Evolutionary conservation across 202 grass and related monocot genomes (phyloP).

Genomic region (Tripidium arundinaceum): DNA sequence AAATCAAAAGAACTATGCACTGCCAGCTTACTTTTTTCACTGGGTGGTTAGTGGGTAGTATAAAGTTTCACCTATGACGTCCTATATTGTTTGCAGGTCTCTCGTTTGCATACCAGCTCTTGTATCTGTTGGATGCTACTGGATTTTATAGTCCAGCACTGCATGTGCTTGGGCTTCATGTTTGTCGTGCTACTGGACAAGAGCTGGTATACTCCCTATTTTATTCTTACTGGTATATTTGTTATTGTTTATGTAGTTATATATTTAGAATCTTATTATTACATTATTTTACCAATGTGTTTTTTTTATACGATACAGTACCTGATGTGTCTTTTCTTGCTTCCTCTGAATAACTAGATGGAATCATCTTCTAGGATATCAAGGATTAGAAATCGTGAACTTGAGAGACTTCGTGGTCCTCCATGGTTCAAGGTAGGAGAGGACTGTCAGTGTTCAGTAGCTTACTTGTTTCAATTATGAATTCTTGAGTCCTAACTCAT

Average conservation of each 20-base stretch:
- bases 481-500: neutral
- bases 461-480: constrained; percentile 14
- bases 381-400: constrained; percentile 93
- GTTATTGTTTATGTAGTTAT: constrained; percentile 2
- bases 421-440: constrained; percentile 81
- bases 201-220: constrained; percentile 67
- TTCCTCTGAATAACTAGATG: constrained; percentile 65
- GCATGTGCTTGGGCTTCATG: constrained; percentile 81
- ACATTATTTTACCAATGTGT: neutral
- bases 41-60: neutral
- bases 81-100: constrained; percentile 48
- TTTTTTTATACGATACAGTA: constrained; percentile 14
- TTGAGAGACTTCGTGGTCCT: constrained; percentile 80
- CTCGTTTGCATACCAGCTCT: constrained; percentile 89
- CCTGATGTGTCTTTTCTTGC: constrained; percentile 29
- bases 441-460: constrained; percentile 4
- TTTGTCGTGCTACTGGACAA: constrained; percentile 96
- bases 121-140: constrained; percentile 96
- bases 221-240: constrained; percentile 16
- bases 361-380: constrained; percentile 97
- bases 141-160: constrained; percentile 77
- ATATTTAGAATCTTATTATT: neutral
- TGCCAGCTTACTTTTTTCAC: constrained; percentile 9
- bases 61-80: constrained; percentile 14
- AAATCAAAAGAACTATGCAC: neutral